Conservation (phyloP, 805 yeast species). For the Metschnikowia anglica region DNA sequence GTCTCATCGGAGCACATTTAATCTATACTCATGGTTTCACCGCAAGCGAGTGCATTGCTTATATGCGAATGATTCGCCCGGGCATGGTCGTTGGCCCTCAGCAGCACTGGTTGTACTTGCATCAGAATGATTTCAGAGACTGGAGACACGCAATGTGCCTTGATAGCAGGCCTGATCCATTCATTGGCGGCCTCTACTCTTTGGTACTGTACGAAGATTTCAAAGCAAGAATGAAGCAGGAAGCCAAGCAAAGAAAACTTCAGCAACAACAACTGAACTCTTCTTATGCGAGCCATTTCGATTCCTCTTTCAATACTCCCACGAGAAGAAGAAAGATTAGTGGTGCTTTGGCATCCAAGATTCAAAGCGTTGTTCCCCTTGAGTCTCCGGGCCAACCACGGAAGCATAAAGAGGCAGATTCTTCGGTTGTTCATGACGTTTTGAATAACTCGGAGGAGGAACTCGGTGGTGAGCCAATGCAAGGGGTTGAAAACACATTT, state of each 20-base stretch:
- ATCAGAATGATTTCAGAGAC: conserved; percentile 93
- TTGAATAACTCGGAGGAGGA: conserved; percentile 45
- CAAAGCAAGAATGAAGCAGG: conserved; percentile 51
- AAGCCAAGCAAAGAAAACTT: conserved; percentile 39
- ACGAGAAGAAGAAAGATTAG: conserved; percentile 63
- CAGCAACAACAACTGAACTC: conserved; percentile 31
- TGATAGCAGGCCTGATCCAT: conserved; percentile 62
- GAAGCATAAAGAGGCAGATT: conserved; percentile 48
- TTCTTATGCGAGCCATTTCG: conserved; percentile 32
- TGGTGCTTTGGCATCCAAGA: conserved; percentile 66
- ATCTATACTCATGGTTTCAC: conserved; percentile 97
- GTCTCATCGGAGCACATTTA: conserved; percentile 94
- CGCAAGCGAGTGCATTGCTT: conserved; percentile 94
- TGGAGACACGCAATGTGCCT: conserved; percentile 92
- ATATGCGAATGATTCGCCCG: conserved; percentile 93
- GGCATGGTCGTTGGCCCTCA: conserved; percentile 99
- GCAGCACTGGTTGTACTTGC: conserved; percentile 96
- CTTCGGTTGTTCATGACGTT: conserved; percentile 36
- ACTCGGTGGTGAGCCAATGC: conserved; percentile 20
- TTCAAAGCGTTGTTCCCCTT: conserved; percentile 78
- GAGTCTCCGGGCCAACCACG: conserved; percentile 98
- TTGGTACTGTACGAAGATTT: conserved; percentile 61
- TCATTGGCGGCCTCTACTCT: conserved; percentile 66
- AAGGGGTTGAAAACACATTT: conserved; percentile 20
- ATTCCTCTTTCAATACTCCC: conserved; percentile 67